A percentile compares a stretch with the other conserved stretches of the same genome.
Evolutionary conservation across 352 stramenopile genomes (phyloP).

Genomic region (Pythium angustatum): DNA sequence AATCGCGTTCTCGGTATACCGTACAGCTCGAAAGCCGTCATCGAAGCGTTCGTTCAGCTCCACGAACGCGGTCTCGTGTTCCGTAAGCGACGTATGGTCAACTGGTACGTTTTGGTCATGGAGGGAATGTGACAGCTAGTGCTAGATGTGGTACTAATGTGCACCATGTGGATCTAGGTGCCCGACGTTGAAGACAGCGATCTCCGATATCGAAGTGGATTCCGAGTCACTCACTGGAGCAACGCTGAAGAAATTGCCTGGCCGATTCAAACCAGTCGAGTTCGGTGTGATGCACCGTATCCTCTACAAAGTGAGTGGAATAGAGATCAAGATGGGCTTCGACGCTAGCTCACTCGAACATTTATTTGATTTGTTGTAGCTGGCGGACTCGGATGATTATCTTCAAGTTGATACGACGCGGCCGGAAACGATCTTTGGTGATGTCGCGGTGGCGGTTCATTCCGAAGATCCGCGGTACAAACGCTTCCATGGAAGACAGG

Average conservation of each 20-base stretch:
- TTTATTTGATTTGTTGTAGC: constrained; percentile 25
- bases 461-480: constrained; percentile 94
- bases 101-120: constrained; percentile 99
- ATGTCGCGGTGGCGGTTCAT: constrained; percentile 98
- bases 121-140: too few relatives aligned
- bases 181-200: constrained; percentile 93
- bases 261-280: constrained; percentile 67
- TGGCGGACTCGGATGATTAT: constrained; percentile 60
- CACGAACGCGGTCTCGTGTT: constrained; percentile 98
- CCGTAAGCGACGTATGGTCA: constrained; percentile 95
- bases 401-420: constrained; percentile 97
- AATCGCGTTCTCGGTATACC: constrained; percentile 34
- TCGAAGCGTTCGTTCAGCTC: constrained; percentile 83
- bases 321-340: too few relatives aligned
- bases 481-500: constrained; percentile 94
- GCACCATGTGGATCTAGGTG: too few relatives aligned
- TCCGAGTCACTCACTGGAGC: constrained; percentile 94
- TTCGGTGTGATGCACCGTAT: constrained; percentile 88
- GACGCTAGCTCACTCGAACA: too few relatives aligned
- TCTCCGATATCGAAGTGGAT: constrained; percentile 98
- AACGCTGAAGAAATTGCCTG: constrained; percentile 74
- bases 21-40: constrained; percentile 48
- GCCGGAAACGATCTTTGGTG: constrained; percentile 98
- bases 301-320: constrained; percentile 58
- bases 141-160: too few relatives aligned